Conservation (phyloP, 495 filamentous ascomycete genomes). For the Aspergillus heteromorphus region DNA sequence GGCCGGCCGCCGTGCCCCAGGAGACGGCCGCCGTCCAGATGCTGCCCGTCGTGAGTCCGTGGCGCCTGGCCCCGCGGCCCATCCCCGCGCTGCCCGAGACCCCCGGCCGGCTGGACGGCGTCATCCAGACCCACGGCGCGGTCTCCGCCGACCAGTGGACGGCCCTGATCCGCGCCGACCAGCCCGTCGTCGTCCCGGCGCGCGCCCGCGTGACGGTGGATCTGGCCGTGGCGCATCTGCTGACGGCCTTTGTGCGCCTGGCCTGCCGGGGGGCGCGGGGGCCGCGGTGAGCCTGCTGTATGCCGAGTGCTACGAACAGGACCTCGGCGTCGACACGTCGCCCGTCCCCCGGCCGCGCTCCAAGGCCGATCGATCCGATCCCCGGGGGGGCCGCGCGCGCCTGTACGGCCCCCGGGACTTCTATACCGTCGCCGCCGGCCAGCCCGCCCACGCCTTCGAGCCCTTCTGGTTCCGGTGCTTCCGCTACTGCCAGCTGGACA, state of each 20-base stretch:
- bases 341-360: slow-evolving; percentile 16
- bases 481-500: slow-evolving; percentile 20
- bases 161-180: not conserved
- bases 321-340: slow-evolving; percentile 9
- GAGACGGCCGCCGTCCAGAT: slow-evolving; percentile 17
- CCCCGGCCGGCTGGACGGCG: slow-evolving; percentile 5
- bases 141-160: not conserved
- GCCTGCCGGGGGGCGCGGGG: slow-evolving; percentile 12
- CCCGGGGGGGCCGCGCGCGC: slow-evolving; percentile 7
- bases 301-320: slow-evolving; percentile 24
- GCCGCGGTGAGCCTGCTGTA: slow-evolving; percentile 13
- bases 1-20: slow-evolving; percentile 10
- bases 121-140: slow-evolving; percentile 4
- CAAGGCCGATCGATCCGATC: slow-evolving; percentile 14
- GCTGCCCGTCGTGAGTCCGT: slow-evolving; percentile 20
- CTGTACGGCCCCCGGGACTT: slow-evolving; percentile 20
- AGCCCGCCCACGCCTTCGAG: slow-evolving; percentile 10
- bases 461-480: slow-evolving; percentile 28
- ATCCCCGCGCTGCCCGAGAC: slow-evolving; percentile 19
- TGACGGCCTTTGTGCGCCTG: slow-evolving; percentile 19
- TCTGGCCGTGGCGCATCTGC: slow-evolving; percentile 10
- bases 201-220: slow-evolving; percentile 11
- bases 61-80: slow-evolving; percentile 14
- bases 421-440: slow-evolving; percentile 11
- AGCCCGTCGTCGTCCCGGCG: slow-evolving; percentile 7